Evolutionary conservation across 257 asterid genomes (phyloP).

Genomic region (Nicotiana knightiana): DNA sequence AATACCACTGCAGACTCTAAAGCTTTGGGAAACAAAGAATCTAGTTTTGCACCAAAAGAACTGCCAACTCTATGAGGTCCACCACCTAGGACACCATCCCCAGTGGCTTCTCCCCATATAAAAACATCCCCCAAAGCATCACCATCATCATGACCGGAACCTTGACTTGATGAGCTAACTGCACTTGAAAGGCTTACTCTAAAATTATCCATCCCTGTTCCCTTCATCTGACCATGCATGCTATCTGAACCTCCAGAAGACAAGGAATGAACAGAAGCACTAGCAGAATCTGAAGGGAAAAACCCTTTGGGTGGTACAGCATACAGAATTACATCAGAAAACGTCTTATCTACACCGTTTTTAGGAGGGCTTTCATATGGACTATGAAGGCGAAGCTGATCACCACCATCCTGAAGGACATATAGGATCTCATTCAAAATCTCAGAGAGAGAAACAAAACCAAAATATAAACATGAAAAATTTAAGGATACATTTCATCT

Average conservation of each 20-base stretch:
- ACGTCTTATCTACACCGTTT: conserved; percentile 61
- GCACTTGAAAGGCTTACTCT: conserved; percentile 97
- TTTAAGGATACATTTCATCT: neutral
- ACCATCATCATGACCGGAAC: conserved; percentile 93
- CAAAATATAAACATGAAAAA: conserved; percentile 4
- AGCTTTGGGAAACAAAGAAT: conserved; percentile 74
- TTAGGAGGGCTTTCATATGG: conserved; percentile 86
- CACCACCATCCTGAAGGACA: conserved; percentile 60
- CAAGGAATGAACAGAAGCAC: conserved; percentile 61
- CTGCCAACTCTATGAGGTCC: conserved; percentile 53
- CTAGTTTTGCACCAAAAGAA: conserved; percentile 47
- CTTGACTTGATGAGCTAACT: conserved; percentile 96
- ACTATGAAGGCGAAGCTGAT: conserved; percentile 69
- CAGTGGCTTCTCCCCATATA: conserved; percentile 90
- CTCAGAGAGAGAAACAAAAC: neutral
- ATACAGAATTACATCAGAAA: conserved; percentile 63
- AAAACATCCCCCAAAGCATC: conserved; percentile 94
- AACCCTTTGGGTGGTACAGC: conserved; percentile 74
- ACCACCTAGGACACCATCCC: conserved; percentile 77
- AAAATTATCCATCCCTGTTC: conserved; percentile 72
- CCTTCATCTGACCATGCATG: conserved; percentile 68
- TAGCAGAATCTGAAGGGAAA: conserved; percentile 71
- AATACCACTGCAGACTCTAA: conserved; percentile 85
- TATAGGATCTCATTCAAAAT: conserved; percentile 19
- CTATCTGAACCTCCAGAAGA: conserved; percentile 88